Conservation (phyloP, 495 filamentous ascomycete species). For the Durotheca rogersii region DNA sequence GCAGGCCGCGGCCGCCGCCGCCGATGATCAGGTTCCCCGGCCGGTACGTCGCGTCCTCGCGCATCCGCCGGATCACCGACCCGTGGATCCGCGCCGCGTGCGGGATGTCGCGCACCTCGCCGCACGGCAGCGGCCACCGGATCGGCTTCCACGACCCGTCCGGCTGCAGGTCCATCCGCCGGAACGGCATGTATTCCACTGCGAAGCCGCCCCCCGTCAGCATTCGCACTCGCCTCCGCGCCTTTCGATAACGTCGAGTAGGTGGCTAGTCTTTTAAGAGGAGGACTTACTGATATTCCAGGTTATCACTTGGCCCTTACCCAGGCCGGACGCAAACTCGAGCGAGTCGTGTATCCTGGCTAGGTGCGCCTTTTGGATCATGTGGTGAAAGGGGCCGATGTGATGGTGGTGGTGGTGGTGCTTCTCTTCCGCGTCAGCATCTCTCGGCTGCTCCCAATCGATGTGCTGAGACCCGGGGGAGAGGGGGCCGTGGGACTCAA, state of each 20-base stretch:
- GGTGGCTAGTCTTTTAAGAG: too few relatives aligned
- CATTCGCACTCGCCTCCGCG: too few relatives aligned
- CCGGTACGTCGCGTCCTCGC: conserved; percentile 62
- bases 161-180: conserved; percentile 72
- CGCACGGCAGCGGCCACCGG: conserved; percentile 74
- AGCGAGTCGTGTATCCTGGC: conserved; percentile 77
- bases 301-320: conserved; percentile 57
- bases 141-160: conserved; percentile 83
- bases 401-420: conserved; percentile 1
- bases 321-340: conserved; percentile 63
- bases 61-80: conserved; percentile 72
- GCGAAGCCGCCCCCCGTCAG: conserved; percentile 2
- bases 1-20: conserved; percentile 69
- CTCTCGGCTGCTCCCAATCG: conserved; percentile 25
- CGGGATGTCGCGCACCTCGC: conserved; percentile 81
- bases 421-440: conserved; percentile 18
- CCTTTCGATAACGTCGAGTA: too few relatives aligned
- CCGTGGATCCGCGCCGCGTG: conserved; percentile 68
- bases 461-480: background rate
- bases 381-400: conserved; percentile 49
- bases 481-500: conserved; percentile 17
- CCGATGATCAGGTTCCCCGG: conserved; percentile 82
- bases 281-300: conserved; percentile 67
- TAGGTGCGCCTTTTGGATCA: conserved; percentile 59
- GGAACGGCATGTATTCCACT: conserved; percentile 82